Base-by-base conservation (phyloP, 2,329 filamentous ascomycete species). In the Aspergillus tanneri region DNA sequence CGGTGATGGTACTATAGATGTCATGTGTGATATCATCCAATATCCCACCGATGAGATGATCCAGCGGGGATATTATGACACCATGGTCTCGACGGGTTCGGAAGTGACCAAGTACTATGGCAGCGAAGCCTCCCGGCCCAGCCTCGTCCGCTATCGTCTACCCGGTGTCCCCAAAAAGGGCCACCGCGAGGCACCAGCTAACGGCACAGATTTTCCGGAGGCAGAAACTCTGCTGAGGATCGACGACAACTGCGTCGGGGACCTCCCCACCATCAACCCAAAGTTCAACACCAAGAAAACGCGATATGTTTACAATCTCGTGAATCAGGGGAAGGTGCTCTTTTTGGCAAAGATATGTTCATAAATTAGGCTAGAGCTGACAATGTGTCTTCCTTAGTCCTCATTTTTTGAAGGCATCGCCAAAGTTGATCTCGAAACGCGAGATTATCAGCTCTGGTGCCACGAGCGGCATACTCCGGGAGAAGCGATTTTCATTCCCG, bases 21-120 rank as follows among this genome's bases (percentile, higher is more conserved):
- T 92, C 18, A 72, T 82, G 21, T 81, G 84, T 49, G 88, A 92
- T 52, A 63, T 85, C 3, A 67, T 83, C 27, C 72, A 80, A 46
- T 91, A 87, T 60, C 74, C 79, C 0, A 85, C 80, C 41, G 70
- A 80, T 1, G 83, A 88, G 50, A 74, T 90, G n/a, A 72, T 92
- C 30, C 76, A 80, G 32, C 73, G 72, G 8, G 80, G 88, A 54
- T 90, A 89, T 69, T 84, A 89, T 64, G 78, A 86, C 41, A 78
- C 86, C 28, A 64, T 90, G 2, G 68, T 83, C 14, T 76, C 73
- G 18, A 74, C 80, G 49, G 74, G 74, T 3, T 62, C 80, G 19
- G 71, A 71, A 3, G 74, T 32, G 2, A 21, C 60, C 66, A 43
- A 69, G 21, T 43, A 46, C 38, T 67, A 27, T 22, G 34, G 30